Evolutionary conservation across 495 filamentous ascomycete species (phyloP).

Genomic region (Evernia prunastri): DNA sequence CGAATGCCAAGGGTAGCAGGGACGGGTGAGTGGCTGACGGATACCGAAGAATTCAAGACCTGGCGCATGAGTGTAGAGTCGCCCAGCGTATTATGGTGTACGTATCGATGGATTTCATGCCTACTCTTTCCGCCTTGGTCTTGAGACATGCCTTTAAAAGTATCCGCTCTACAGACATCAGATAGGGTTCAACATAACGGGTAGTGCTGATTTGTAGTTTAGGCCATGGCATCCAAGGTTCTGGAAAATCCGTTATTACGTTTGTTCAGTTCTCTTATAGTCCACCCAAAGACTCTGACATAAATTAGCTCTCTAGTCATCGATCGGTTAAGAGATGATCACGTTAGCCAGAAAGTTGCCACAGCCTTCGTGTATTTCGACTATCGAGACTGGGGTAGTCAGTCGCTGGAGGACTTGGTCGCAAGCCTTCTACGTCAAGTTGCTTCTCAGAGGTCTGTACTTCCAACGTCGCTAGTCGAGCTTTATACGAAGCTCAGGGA

Average conservation of each 20-base stretch:
- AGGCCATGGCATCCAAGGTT: constrained; percentile 18
- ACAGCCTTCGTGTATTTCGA: constrained; percentile 16
- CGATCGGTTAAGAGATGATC: constrained; percentile 8
- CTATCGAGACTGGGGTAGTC: constrained; percentile 13
- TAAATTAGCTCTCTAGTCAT: constrained; percentile 14
- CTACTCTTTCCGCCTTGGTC: background rate
- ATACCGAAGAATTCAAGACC: constrained; percentile 3
- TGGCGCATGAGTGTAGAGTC: constrained; percentile 3
- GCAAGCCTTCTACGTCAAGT: constrained; percentile 17
- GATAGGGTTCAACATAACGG: background rate
- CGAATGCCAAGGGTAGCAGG: constrained; percentile 9
- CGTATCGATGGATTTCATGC: background rate
- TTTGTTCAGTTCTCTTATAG: background rate
- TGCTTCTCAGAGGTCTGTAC: background rate
- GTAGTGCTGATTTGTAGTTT: background rate
- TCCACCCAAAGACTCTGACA: background rate
- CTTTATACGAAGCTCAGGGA: constrained; percentile 1
- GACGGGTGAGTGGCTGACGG: constrained; percentile 16
- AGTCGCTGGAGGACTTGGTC: constrained; percentile 5
- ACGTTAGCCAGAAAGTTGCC: background rate
- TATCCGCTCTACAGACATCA: background rate
- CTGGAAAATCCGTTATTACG: constrained; percentile 18
- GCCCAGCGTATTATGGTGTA: constrained; percentile 6
- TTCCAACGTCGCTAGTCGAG: constrained; percentile 6
- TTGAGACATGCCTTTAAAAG: background rate